Base-by-base conservation (phyloP, 2,329 filamentous ascomycete species). In the Coniochaeta prunicola region DNA sequence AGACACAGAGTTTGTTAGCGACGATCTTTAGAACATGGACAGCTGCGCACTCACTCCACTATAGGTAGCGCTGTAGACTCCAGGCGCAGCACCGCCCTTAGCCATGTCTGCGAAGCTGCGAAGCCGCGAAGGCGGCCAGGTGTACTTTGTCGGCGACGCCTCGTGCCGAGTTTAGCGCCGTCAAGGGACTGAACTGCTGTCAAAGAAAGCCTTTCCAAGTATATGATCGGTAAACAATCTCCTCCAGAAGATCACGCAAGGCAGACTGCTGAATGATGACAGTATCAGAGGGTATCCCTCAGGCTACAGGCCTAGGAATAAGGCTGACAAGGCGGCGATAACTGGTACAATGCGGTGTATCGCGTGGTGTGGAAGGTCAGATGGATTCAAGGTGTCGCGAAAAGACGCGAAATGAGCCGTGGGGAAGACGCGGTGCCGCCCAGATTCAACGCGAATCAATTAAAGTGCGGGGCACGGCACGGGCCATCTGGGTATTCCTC, bases 51-150 rank as follows among this genome's bases (percentile, higher is more conserved):
- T 74, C 76, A 88, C 85, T 71, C 85, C 85, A 72, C 85, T 88
- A 69, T 88, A 88, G 21, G 85, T 88, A 63, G 85, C 85, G 72
- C 83, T 86, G 74, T 87, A 88, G 61, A 88, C 80, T 68, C 82
- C 82, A 28, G 77, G 74, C 60, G 65, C 66, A 50, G 69, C 67
- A 63, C 64, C 68, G 65, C 68, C 73, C 69, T 82, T 81, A 62
- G 76, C 77, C 80, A 83, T 83, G 21, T 38, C 36, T 15, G 53
- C 30, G 26, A 30, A 58, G n/a, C 36, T 15, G 53, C 30, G 26
- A 30, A 58, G n/a, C 15, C 40, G 31, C 42, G 53, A 36, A 24
- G 28, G 24, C 21, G 28, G 28, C 40, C 31, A 42, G n/a, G 45
- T n/a, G 19, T 30, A 4, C n/a, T 26, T 9, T 4, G 28, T 42